Evolutionary conservation across 805 yeast genomes (phyloP).

Genomic region (Saturnispora besseyi): DNA sequence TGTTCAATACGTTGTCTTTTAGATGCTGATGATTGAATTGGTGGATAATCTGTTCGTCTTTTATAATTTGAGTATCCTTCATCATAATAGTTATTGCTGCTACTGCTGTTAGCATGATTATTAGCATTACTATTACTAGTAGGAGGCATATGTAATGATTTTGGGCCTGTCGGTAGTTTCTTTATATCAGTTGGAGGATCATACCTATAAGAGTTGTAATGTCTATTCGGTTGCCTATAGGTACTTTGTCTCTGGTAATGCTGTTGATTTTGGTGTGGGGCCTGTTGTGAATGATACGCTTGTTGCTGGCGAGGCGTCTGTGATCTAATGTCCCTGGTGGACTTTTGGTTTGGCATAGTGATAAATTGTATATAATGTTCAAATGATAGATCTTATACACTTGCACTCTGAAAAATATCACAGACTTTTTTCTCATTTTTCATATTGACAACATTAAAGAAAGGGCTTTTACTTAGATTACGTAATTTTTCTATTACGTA

Average conservation of each 20-base stretch:
- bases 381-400: too few species aligned
- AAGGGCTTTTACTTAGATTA: too few species aligned
- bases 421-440: too few species aligned
- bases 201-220: not conserved
- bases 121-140: not conserved
- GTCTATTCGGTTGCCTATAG: not conserved
- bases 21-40: not conserved
- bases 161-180: conserved; percentile 13
- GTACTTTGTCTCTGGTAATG: not conserved
- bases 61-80: not conserved
- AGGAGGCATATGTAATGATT: not conserved
- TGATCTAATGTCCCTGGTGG: not conserved
- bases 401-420: too few species aligned
- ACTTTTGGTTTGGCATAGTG: not conserved
- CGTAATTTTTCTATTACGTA: too few species aligned
- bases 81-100: not conserved
- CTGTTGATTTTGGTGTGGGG: not conserved
- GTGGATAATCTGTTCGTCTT: not conserved
- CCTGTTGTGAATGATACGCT: not conserved
- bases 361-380: not conserved
- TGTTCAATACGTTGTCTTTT: not conserved
- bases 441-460: too few species aligned
- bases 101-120: not conserved
- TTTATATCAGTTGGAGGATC: not conserved
- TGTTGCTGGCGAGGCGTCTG: not conserved